phyloP scores from a whole-genome alignment of 345 rosid species.

The Cardiospermum halicacabum region DNA sequence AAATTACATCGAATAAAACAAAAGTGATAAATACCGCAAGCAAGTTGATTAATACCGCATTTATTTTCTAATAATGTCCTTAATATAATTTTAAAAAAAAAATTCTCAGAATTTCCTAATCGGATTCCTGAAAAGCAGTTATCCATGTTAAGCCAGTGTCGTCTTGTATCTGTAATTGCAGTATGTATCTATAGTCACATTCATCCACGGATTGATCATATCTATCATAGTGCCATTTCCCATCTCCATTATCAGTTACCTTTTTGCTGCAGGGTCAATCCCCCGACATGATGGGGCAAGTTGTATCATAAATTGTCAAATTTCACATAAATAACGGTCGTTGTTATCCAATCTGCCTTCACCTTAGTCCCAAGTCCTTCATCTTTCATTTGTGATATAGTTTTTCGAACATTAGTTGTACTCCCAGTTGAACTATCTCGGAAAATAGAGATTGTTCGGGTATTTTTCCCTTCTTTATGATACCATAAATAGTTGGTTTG shows the following conservation, averaged over 20 bases:
- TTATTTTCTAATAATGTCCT: too few species aligned
- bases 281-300: conserved; percentile 77
- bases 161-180: conserved; percentile 90
- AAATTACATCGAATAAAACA: too few species aligned
- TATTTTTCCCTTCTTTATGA: conserved; percentile 59
- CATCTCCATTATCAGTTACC: conserved; percentile 87
- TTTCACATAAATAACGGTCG: conserved; percentile 59
- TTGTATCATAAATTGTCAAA: conserved; percentile 85
- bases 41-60: too few species aligned
- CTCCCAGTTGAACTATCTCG: conserved; percentile 52
- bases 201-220: conserved; percentile 69
- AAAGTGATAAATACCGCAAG: too few species aligned
- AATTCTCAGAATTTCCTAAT: conserved; percentile 80
- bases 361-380: conserved; percentile 90
- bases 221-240: conserved; percentile 84
- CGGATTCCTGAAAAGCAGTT: conserved; percentile 86
- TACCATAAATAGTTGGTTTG: conserved; percentile 81
- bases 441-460: conserved; percentile 61
- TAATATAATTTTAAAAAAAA: too few species aligned
- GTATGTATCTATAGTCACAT: conserved; percentile 76
- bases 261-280: conserved; percentile 84
- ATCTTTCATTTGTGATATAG: conserved; percentile 78
- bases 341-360: conserved; percentile 89
- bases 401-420: conserved; percentile 55
- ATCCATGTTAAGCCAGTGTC: conserved; percentile 85